Base-by-base conservation (phyloP, 1,284 basidiomycete genomes). In the Fomitiporia mediterranea region DNA sequence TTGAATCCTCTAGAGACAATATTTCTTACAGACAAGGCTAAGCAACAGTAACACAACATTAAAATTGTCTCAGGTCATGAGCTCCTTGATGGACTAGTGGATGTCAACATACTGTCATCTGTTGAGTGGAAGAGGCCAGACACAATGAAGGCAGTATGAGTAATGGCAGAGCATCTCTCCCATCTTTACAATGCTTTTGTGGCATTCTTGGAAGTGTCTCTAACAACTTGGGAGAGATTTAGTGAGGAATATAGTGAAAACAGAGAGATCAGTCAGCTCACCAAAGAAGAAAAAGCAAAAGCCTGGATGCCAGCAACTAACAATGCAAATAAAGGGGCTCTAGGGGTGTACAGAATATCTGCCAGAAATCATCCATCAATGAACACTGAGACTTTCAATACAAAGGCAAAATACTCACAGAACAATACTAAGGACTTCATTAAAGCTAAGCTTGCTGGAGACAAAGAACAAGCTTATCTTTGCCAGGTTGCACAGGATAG, bases 251-350 rank as follows among this genome's bases (percentile, higher is more conserved):
- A 25, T 21, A 39, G 3, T 7, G 43, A 32, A 6, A 43, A 37
- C 21, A 43, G 52, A 35, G 4, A n/a, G 17, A 54, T 54, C 11
- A 27, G 27, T 13, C 4, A 2, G 13, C 27, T 47, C 25, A 34
- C 52, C 2, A 27, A 47, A 9, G 40, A 11, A 7, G 32, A 54
- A 19, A 11, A 32, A 17, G 19, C 28, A 17, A 23, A 17, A 19
- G 52, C 52, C 13, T 54, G 52, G 52, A 47, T 46, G 40, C 52
- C 52, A 21, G 39, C 52, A 15, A 54, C 52, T 19, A 54, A 54
- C 30, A 27, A 54, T 54, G 52, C 52, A 21, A 54, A 54, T 25
- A 43, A 54, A 35, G 43, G 52, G 15, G 42, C 43, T 7, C 43
- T 54, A 8, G 52, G 25, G n/a, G 15, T 17, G 2, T 43, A 28